These are phyloP conservation scores for Globisporangium iwayamae DNA, from an alignment of 352 stramenopile species.

Conservation along the genomic window DNA sequence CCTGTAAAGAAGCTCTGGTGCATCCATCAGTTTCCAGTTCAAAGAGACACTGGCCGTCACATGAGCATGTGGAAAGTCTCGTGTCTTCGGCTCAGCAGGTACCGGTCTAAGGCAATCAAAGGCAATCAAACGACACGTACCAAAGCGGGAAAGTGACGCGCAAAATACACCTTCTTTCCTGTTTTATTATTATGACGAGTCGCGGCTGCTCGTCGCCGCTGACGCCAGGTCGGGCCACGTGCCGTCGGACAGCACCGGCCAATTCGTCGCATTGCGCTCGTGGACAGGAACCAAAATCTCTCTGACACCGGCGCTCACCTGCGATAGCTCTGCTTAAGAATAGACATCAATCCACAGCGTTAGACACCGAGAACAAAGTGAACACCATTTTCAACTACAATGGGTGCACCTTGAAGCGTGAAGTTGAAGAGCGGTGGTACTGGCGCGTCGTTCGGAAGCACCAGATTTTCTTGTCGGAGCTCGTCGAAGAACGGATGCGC, in stretches of 20 bases:
- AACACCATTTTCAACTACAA: not conserved
- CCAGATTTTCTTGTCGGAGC: conserved; percentile 81
- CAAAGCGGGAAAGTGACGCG: conserved; percentile 19
- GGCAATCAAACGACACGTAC: not conserved
- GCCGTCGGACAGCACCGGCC: conserved; percentile 66
- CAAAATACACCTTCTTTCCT: conserved; percentile 54
- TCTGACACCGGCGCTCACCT: conserved; percentile 63
- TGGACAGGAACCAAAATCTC: conserved; percentile 78
- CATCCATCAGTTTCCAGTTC: not conserved
- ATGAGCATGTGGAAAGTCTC: not conserved
- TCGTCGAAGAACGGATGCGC: conserved; percentile 99
- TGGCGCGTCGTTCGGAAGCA: conserved; percentile 83
- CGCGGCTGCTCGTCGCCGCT: conserved; percentile 19
- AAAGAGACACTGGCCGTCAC: not conserved
- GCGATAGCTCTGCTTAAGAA: conserved; percentile 54
- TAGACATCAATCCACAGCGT: not conserved
- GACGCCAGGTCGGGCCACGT: conserved; percentile 51
- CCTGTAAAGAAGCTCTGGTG: conserved; percentile 27
- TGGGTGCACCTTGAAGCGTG: conserved; percentile 73
- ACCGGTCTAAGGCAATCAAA: conserved; percentile 6
- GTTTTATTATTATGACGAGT: conserved; percentile 23
- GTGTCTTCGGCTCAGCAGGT: not conserved
- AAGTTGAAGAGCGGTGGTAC: conserved; percentile 93
- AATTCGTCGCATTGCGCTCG: conserved; percentile 70
- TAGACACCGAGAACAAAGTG: not conserved